Conservation (phyloP, 73 alveolate genomes). For the Tetrahymena malaccensis region DNA sequence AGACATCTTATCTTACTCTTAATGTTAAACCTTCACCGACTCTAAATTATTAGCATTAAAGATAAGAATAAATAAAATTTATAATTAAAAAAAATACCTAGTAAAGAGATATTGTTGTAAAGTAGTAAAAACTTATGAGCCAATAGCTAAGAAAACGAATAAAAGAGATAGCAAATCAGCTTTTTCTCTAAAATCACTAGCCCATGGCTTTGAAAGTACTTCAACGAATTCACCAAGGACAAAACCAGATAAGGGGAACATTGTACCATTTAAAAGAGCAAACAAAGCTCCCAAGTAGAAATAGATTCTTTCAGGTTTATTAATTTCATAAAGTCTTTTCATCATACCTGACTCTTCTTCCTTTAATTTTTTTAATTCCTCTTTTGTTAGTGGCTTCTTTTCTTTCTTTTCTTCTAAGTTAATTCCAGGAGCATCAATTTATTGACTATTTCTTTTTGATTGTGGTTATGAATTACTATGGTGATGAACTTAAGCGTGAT, state of each 20-base stretch:
- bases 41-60: background rate
- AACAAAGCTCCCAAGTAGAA: background rate
- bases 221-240: slow-evolving; percentile 5
- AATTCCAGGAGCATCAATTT: background rate
- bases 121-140: background rate
- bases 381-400: background rate
- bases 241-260: slow-evolving; percentile 15
- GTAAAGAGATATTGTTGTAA: background rate
- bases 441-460: background rate
- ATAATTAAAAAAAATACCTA: background rate
- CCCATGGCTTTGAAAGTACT: background rate
- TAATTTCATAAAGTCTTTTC: background rate
- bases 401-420: background rate
- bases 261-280: slow-evolving; percentile 18
- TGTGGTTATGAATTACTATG: background rate
- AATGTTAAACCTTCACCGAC: slow-evolving; percentile 28
- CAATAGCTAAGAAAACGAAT: background rate
- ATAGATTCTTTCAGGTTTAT: background rate
- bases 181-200: background rate
- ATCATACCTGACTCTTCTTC: background rate
- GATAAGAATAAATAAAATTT: background rate
- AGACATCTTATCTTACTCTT: slow-evolving; percentile 28
- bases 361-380: background rate
- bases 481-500: background rate
- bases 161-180: background rate